phyloP scores from a whole-genome alignment of 2,329 filamentous ascomycete genomes.

The Zymoseptoria pseudotritici region DNA sequence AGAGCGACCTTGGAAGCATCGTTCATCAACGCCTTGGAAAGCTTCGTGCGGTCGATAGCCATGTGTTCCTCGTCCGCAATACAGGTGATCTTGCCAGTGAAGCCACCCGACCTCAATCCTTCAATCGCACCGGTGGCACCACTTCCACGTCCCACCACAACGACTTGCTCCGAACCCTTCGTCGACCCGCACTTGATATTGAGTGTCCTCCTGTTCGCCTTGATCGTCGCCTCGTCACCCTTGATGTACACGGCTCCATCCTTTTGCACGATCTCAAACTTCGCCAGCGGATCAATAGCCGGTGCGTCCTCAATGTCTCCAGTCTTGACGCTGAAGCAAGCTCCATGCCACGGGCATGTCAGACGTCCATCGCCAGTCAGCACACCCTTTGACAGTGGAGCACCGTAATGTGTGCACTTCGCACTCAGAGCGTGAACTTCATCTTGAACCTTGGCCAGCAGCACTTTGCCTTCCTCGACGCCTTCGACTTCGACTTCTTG shows the following conservation, averaged over 20 bases:
- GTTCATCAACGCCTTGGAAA: constrained; percentile 85
- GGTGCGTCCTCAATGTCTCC: constrained; percentile 95
- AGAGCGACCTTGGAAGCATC: constrained; percentile 72
- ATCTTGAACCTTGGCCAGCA: constrained; percentile 72
- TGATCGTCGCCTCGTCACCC: constrained; percentile 71
- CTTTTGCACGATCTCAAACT: constrained; percentile 73
- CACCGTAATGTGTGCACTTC: constrained; percentile 87
- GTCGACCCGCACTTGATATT: constrained; percentile 63
- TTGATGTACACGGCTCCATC: constrained; percentile 79
- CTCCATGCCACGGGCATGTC: constrained; percentile 95
- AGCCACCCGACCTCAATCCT: constrained; percentile 73
- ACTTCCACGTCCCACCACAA: constrained; percentile 82
- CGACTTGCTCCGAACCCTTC: constrained; percentile 54
- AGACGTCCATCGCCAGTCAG: constrained; percentile 73
- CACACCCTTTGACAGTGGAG: constrained; percentile 79
- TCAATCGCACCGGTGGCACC: constrained; percentile 77
- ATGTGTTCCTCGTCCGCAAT: constrained; percentile 70
- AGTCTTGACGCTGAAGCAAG: constrained; percentile 83
- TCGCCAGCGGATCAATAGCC: constrained; percentile 74
- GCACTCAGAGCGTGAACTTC: constrained; percentile 72
- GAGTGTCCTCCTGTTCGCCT: constrained; percentile 64
- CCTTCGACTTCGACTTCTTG: constrained; percentile 86
- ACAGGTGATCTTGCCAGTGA: constrained; percentile 69
- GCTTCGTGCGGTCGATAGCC: constrained; percentile 88
- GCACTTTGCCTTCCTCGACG: constrained; percentile 74